Conservation (phyloP, 2,329 filamentous ascomycete species). For the Pseudogymnoascus destructans region DNA sequence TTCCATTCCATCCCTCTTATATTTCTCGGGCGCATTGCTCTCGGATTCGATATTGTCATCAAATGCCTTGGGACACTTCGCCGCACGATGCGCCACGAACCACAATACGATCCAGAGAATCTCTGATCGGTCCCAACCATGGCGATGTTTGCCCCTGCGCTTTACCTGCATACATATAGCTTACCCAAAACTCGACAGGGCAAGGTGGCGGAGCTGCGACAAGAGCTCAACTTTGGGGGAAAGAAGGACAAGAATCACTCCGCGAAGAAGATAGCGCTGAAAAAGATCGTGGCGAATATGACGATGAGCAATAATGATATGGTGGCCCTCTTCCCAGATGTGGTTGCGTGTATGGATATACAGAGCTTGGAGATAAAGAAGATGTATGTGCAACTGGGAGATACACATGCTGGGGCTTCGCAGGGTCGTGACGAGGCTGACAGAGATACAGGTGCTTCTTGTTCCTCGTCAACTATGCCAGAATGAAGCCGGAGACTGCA, state of each 20-base stretch:
- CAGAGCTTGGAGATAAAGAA: conserved; percentile 97
- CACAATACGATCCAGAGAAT: conserved; percentile 14
- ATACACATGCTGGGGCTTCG: background rate
- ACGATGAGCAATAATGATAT: conserved; percentile 99
- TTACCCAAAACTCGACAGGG: conserved; percentile 50
- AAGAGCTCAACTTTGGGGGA: conserved; percentile 82
- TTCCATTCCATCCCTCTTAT: conserved; percentile 5
- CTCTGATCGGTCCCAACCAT: conserved; percentile 9
- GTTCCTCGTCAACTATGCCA: conserved; percentile 92
- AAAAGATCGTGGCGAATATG: conserved; percentile 99
- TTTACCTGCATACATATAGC: conserved; percentile 15
- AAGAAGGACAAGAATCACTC: conserved; percentile 98
- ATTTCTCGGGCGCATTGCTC: background rate
- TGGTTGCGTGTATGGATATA: conserved; percentile 91
- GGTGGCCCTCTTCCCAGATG: conserved; percentile 90
- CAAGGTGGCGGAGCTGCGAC: conserved; percentile 93
- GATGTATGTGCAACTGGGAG: conserved; percentile 52
- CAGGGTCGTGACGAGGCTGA: conserved; percentile 16
- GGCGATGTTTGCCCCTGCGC: conserved; percentile 25
- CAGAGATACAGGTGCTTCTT: conserved; percentile 68
- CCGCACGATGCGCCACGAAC: conserved; percentile 13
- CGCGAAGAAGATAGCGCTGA: conserved; percentile 92
- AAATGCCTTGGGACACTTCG: conserved; percentile 2
- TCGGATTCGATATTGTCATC: conserved; percentile 2
- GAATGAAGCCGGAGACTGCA: conserved; percentile 86